Evolutionary conservation across 805 yeast genomes (phyloP).

Genomic region (Kluyveromyces dobzhanskii): DNA sequence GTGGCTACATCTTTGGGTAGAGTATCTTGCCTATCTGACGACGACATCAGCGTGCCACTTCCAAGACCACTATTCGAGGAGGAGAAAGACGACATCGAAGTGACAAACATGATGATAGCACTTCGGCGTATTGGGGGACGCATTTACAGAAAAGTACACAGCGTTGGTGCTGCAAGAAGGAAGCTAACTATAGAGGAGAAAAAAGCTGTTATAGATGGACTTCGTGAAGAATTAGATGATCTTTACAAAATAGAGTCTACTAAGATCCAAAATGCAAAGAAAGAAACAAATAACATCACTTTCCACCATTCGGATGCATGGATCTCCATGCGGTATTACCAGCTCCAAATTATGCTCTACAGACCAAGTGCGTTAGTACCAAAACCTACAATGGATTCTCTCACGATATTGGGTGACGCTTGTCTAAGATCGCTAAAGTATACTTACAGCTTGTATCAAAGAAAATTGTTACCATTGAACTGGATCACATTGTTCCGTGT

Average conservation of each 20-base stretch:
- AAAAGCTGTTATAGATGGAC: constrained; percentile 24
- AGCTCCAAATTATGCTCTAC: constrained; percentile 38
- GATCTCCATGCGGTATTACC: constrained; percentile 37
- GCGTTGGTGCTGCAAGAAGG: constrained; percentile 32
- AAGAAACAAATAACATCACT: constrained; percentile 18
- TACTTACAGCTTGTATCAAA: constrained; percentile 38
- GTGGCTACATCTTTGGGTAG: constrained; percentile 43
- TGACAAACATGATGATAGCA: constrained; percentile 35
- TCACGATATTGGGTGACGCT: constrained; percentile 37
- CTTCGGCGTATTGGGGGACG: constrained; percentile 41
- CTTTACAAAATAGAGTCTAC: constrained; percentile 20
- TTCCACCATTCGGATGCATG: constrained; percentile 30
- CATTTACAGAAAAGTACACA: constrained; percentile 38
- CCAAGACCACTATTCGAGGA: constrained; percentile 35
- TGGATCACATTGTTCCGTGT: constrained; percentile 44
- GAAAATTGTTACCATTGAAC: constrained; percentile 38
- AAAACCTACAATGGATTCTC: constrained; percentile 32
- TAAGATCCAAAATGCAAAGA: constrained; percentile 18
- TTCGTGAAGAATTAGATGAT: constrained; percentile 30
- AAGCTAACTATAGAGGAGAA: constrained; percentile 27
- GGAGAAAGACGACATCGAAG: constrained; percentile 33
- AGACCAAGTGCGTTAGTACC: constrained; percentile 44
- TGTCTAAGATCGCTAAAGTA: constrained; percentile 39
- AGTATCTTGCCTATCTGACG: constrained; percentile 40
- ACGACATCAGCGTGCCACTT: constrained; percentile 39